Conservation (phyloP, 1,284 basidiomycete species). For the Ustilago trichophora region DNA sequence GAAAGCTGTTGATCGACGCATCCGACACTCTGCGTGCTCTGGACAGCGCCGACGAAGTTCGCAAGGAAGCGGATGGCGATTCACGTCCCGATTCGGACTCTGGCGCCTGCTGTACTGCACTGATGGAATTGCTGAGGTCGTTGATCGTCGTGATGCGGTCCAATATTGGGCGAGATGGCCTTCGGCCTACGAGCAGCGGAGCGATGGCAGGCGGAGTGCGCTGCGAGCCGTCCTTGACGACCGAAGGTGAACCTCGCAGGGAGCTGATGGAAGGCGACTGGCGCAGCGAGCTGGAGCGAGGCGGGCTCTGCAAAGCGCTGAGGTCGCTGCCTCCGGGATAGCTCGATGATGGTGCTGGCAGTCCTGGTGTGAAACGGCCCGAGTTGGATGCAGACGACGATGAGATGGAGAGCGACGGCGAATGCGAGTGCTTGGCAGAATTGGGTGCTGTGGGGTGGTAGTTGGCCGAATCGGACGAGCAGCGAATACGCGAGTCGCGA, state of each 20-base stretch:
- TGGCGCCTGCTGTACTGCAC: constrained; percentile 8
- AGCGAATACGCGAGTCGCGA: constrained; percentile 32
- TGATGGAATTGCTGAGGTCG: constrained; percentile 16
- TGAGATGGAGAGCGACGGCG: constrained; percentile 20
- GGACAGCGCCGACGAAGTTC: constrained; percentile 22
- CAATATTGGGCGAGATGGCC: constrained; percentile 7
- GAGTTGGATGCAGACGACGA: constrained; percentile 8
- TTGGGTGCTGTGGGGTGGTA: constrained; percentile 1
- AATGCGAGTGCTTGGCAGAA: constrained; percentile 3
- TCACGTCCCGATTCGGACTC: constrained; percentile 3
- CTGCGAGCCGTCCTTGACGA: constrained; percentile 5
- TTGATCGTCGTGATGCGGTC: constrained; percentile 15
- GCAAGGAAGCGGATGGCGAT: constrained; percentile 11
- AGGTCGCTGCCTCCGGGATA: constrained; percentile 3
- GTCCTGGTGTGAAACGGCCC: constrained; percentile 7
- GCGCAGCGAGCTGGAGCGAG: constrained; percentile 23
- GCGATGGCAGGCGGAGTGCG: constrained; percentile 3
- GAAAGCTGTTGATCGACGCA: constrained; percentile 40
- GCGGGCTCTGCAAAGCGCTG: constrained; percentile 18
- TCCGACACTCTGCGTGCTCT: constrained; percentile 23
- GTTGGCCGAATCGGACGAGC: constrained; percentile 30
- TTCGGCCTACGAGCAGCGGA: background rate
- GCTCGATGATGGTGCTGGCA: constrained; percentile 4
- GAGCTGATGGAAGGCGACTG: constrained; percentile 24
- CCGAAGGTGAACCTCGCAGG: constrained; percentile 4